A percentile compares a stretch with the other conserved stretches of the same genome.
phyloP scores from a whole-genome alignment of 2,329 filamentous ascomycete genomes.

The Colletotrichum sp. region DNA sequence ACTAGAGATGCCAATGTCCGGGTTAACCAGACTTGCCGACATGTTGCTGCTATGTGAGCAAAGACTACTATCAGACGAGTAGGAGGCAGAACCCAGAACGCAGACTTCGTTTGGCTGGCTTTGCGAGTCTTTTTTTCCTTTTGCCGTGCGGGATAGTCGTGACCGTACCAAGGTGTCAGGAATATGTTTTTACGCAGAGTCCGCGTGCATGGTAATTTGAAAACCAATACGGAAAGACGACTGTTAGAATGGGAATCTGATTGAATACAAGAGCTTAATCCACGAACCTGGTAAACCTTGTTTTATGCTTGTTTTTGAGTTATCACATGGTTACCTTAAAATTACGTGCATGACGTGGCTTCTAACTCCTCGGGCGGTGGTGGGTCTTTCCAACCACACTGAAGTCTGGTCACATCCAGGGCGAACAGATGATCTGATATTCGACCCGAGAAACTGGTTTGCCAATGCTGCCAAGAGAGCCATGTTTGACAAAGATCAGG shows the following conservation, averaged over 20 bases:
- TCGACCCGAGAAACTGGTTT: neutral
- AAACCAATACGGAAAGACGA: neutral
- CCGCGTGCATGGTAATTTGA: neutral
- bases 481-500: neutral
- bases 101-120: neutral
- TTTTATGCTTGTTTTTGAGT: neutral
- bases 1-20: neutral
- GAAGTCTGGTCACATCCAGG: neutral
- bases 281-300: neutral
- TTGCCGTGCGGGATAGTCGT: fast-evolving
- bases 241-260: neutral
- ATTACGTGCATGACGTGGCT: neutral
- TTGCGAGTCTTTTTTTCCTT: neutral
- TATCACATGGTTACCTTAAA: neutral
- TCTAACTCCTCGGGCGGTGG: neutral
- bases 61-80: neutral
- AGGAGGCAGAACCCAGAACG: neutral
- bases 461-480: neutral
- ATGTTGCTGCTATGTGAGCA: neutral
- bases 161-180: neutral
- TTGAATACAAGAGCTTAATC: neutral
- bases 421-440: neutral
- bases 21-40: neutral
- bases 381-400: neutral
- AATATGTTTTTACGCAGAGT: neutral